A percentile compares a stretch with the other conserved stretches of the same genome.
phyloP scores from a whole-genome alignment of 169 alveolate genomes.

The Plasmodium knowlesi region DNA sequence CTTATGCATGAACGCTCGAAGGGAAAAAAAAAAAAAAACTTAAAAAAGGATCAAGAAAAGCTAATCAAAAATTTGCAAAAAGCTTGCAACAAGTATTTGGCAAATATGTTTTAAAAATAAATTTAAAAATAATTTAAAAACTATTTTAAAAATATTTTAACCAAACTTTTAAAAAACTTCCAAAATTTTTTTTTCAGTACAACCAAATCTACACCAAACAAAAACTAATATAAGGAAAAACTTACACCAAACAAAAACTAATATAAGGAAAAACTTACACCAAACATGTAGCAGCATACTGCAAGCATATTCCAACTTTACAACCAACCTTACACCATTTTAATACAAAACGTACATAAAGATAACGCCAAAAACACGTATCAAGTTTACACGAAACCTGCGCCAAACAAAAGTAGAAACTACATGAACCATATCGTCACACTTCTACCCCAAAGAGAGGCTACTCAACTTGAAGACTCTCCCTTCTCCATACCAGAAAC shows the following conservation, averaged over 20 bases:
- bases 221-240: neutral
- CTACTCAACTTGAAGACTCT: neutral
- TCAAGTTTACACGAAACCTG: neutral
- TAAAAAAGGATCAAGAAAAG: conserved; percentile 1
- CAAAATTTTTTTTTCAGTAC: neutral
- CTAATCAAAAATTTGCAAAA: neutral
- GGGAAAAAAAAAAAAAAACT: neutral
- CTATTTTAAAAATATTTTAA: no score
- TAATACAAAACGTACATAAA: neutral
- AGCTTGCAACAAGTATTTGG: neutral
- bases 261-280: neutral
- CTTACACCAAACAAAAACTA: neutral
- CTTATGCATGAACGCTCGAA: neutral
- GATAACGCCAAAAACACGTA: neutral
- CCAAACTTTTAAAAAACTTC: neutral
- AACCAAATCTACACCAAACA: neutral
- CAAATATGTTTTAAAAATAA: neutral
- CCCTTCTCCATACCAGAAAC: neutral
- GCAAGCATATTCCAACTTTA: neutral
- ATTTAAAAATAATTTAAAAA: neutral
- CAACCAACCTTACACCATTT: neutral
- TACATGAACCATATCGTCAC: neutral
- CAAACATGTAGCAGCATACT: neutral
- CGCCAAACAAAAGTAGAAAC: neutral
- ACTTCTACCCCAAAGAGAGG: neutral